Conservation (phyloP, 1,284 basidiomycete species). For the Blastosporella zonata region DNA sequence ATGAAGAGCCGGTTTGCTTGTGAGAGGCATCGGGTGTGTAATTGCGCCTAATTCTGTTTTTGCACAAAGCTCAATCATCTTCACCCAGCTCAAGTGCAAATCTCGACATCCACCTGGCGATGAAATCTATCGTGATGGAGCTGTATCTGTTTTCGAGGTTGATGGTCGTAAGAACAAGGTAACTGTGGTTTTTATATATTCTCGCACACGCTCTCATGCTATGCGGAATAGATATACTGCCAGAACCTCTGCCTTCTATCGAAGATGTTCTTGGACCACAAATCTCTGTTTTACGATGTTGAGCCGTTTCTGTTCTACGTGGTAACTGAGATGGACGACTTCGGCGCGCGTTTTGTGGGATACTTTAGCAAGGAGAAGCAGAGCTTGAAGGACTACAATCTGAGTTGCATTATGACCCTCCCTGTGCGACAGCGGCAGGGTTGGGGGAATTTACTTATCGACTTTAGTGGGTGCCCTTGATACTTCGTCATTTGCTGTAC, state of each 20-base stretch:
- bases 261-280: constrained; percentile 99
- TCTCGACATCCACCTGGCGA: constrained; percentile 94
- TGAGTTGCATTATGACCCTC: constrained; percentile 99
- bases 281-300: constrained; percentile 99
- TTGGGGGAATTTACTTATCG: constrained; percentile 94
- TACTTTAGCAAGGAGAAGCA: constrained; percentile 99
- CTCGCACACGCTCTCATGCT: constrained; percentile 9
- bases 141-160: constrained; percentile 93
- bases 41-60: background rate
- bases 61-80: constrained; percentile 12
- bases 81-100: constrained; percentile 86
- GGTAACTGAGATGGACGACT: constrained; percentile 88
- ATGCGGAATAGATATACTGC: constrained; percentile 80
- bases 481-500: background rate
- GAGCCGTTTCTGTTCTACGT: constrained; percentile 99
- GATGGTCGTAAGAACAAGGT: constrained; percentile 98
- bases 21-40: constrained; percentile 78
- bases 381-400: constrained; percentile 93
- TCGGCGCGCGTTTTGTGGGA: constrained; percentile 92
- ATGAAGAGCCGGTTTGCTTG: constrained; percentile 95
- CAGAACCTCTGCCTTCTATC: constrained; percentile 98
- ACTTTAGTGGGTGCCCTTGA: constrained; percentile 77
- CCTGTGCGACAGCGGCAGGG: constrained; percentile 93
- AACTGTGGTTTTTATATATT: background rate
- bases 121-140: constrained; percentile 93